Percentiles rank a stretch among this genome's conserved stretches.
Conservation (phyloP, 345 rosid genomes). For the Bruguiera parviflora region DNA sequence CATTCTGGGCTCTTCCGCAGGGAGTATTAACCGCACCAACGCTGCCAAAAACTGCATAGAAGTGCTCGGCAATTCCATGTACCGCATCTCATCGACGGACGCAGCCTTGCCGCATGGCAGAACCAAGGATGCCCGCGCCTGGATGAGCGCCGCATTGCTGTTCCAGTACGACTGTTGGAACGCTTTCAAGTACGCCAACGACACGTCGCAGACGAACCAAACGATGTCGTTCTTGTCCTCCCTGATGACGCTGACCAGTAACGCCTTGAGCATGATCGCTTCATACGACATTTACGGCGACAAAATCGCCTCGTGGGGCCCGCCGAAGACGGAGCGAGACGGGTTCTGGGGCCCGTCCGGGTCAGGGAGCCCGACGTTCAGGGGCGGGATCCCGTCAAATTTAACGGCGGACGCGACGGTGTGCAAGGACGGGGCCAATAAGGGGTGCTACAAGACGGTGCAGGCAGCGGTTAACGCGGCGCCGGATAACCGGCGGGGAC, state of each 20-base stretch:
- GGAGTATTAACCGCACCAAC: constrained; percentile 51
- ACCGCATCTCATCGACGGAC: constrained; percentile 40
- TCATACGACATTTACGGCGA: constrained; percentile 59
- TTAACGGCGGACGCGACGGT: constrained; percentile 61
- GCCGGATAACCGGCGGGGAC: constrained; percentile 38
- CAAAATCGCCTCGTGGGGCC: constrained; percentile 45
- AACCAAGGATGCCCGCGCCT: constrained; percentile 70
- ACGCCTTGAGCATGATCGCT: constrained; percentile 67
- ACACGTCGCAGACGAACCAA: constrained; percentile 37
- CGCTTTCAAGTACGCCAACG: constrained; percentile 66
- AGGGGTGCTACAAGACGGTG: constrained; percentile 49
- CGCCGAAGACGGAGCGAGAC: constrained; percentile 70
- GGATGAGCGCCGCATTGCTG: constrained; percentile 69
- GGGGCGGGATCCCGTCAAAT: constrained; percentile 42
- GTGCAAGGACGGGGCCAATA: constrained; percentile 41
- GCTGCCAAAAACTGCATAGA: constrained; percentile 62
- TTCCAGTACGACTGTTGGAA: constrained; percentile 80
- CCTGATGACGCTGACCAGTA: constrained; percentile 48
- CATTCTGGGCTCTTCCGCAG: constrained; percentile 52
- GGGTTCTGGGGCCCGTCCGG: constrained; percentile 37
- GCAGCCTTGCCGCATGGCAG: constrained; percentile 44
- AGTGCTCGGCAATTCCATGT: constrained; percentile 46
- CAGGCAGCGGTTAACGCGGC: constrained; percentile 83
- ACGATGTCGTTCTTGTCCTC: constrained; percentile 64
- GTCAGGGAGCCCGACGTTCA: constrained; percentile 12